Base-by-base conservation (phyloP, 305 asterid genomes). In the Coffea humblotiana region DNA sequence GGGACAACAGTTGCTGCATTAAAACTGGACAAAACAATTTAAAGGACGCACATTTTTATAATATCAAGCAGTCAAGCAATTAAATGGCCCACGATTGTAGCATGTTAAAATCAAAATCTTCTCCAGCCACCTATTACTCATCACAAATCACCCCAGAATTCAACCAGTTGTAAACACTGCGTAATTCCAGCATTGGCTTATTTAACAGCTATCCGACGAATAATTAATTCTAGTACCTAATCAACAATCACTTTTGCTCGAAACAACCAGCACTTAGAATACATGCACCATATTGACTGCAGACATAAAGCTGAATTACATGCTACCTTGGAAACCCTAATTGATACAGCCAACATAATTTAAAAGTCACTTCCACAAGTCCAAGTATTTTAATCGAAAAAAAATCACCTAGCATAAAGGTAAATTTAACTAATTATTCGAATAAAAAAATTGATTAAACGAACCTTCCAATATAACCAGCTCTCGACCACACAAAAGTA, bases 91-190 rank as follows among this genome's bases (percentile, higher is more conserved):
- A 27, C 9, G 1, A 8, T 73, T 6, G 18, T 49, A 13, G 15
- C 66, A 40, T 37, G 43, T 4, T 56, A 45, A 56, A 27, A 48
- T 1, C 52, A 32, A 21, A 58, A 13, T 60, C 10, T 47, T 27
- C 60, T 65, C 43, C 82, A 5, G 37, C 82, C 16, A 72, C 15
- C 8, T 37, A 74, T 21, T 29, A 63, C 49, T 63, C 32, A 74
- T 60, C 76, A 23, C 71, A 43, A n/a, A 64, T 10, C 27, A 25
- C n/a, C 77, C 63, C 37, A 6, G 16, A n/a, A 61, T 64, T 37
- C 69, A 47, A 54, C 25, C 21, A 68, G 35, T 32, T 67, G 15
- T 4, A 32, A 35, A 43, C 14, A 67, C 16, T 15, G 54, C 45
- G 25, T 3, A 23, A 35, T 40, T 16, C 52, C 71, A 54, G 43